These are phyloP conservation scores for Sporothrix inflata DNA, from an alignment of 2,329 filamentous ascomycete species.

Conservation along the genomic window DNA sequence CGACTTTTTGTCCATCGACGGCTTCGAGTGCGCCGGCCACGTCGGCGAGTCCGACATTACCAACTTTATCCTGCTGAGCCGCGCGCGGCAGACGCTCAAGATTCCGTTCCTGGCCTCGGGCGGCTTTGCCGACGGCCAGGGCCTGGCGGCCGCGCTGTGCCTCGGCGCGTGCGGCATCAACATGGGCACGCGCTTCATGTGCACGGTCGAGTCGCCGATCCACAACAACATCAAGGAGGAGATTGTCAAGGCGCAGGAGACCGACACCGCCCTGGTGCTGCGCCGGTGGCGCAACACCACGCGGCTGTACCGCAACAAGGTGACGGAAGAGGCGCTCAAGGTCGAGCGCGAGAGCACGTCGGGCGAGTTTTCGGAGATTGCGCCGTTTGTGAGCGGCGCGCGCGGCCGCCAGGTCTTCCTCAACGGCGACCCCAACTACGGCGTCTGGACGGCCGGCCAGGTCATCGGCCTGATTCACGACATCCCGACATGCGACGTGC, in stretches of 20 bases:
- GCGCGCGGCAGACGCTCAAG: conserved; percentile 79
- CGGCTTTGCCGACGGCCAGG: conserved; percentile 92
- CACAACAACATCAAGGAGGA: conserved; percentile 92
- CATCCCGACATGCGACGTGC: conserved; percentile 72
- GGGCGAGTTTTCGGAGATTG: conserved; percentile 88
- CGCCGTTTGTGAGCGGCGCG: conserved; percentile 85
- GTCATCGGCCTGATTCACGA: conserved; percentile 89
- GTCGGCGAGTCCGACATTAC: conserved; percentile 87
- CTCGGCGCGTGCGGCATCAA: conserved; percentile 94
- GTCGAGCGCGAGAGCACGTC: conserved; percentile 81
- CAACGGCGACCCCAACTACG: conserved; percentile 87
- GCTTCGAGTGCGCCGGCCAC: conserved; percentile 94
- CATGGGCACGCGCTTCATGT: conserved; percentile 99
- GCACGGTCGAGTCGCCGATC: conserved; percentile 88
- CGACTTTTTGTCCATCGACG: conserved; percentile 95
- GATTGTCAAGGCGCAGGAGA: conserved; percentile 87
- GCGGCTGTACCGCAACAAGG: conserved; percentile 87
- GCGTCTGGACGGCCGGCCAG: conserved; percentile 95
- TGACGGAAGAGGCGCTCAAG: conserved; percentile 76
- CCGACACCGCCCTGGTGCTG: conserved; percentile 86
- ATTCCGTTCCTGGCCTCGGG: conserved; percentile 95
- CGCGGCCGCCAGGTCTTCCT: conserved; percentile 88
- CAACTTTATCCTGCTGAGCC: conserved; percentile 84
- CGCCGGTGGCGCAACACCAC: conserved; percentile 92
- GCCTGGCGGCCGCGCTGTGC: conserved; percentile 85